These are phyloP conservation scores for Microdochium paspali DNA, from an alignment of 2,329 filamentous ascomycete genomes.

Conservation along the genomic window DNA sequence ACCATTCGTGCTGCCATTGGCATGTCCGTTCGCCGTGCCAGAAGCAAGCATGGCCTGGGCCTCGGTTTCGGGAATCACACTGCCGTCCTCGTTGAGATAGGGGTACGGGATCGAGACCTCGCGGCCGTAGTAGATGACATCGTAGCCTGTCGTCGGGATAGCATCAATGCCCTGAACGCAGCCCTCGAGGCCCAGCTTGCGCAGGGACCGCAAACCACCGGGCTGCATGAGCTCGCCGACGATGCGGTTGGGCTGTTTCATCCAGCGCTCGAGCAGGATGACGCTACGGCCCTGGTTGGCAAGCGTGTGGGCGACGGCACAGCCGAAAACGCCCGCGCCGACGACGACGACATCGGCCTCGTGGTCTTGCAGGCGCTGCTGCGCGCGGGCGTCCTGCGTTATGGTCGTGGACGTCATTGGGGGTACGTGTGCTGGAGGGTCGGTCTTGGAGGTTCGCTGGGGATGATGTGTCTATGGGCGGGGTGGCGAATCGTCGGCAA, in stretches of 20 bases:
- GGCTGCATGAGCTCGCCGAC: slow-evolving; percentile 93
- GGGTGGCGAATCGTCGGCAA: too few relatives aligned
- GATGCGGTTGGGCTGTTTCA: slow-evolving; percentile 91
- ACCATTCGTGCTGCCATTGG: slow-evolving; percentile 11
- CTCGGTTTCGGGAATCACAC: slow-evolving; percentile 15
- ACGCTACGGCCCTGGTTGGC: slow-evolving; percentile 87
- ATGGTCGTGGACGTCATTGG: slow-evolving; percentile 13
- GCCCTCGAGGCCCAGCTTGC: slow-evolving; percentile 68
- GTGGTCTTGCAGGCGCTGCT: slow-evolving; percentile 44
- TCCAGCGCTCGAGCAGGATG: slow-evolving; percentile 75
- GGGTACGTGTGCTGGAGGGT: not conserved
- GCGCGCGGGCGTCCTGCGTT: slow-evolving; percentile 28
- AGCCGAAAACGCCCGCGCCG: slow-evolving; percentile 84
- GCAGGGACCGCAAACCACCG: slow-evolving; percentile 73
- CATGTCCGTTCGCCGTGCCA: slow-evolving; percentile 4
- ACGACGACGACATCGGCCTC: slow-evolving; percentile 82
- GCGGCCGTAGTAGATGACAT: slow-evolving; percentile 72
- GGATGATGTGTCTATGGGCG: too few relatives aligned
- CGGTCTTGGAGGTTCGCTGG: not conserved
- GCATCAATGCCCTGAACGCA: slow-evolving; percentile 87
- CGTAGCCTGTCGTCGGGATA: slow-evolving; percentile 74
- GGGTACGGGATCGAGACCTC: slow-evolving; percentile 75
- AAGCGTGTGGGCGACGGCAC: slow-evolving; percentile 73
- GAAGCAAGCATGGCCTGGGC: slow-evolving; percentile 8
- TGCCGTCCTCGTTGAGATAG: slow-evolving; percentile 38